Base-by-base conservation (phyloP, 805 yeast genomes). In the Zygotorulaspora chibaensis region DNA sequence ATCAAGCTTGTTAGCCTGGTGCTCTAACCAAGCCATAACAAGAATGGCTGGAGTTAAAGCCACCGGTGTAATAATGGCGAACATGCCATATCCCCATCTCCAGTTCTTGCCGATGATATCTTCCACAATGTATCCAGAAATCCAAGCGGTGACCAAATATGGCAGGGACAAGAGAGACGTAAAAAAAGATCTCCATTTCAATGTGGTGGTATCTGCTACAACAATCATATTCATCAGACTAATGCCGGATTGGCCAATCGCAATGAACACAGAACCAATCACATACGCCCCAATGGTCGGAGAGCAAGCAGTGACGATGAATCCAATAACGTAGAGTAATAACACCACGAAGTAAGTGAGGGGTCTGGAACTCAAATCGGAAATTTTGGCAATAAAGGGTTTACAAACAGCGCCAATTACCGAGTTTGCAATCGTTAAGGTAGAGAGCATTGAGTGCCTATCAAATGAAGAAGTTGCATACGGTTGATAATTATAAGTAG, bases 11-110 rank as follows among this genome's bases (percentile, higher is more conserved):
- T 62, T 53, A 13, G 71, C 71, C 36, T 59, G 54, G 33, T 54
- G 56, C 35, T 69, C 72, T 50, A 64, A 52, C 44, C 57, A 65
- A 13, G 58, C 49, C 65, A 71, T 62, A 31, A 67, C 47, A 4
- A 46, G 34, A 15, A 68, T 56, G 17, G 66, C 66, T 25, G 74
- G 74, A 13, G 52, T 34, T n/a, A 64, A 42, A 15, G 67, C 69
- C 20, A 66, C 67, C 3, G 79, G 79, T 50, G 69, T 62, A 23
- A 75, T 67, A 35, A 75, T 66, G 17, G 74, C 69, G 63, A 76
- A 76, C 61, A 74, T 67, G 41, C 77, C 78, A 53, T 70, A 74
- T 23, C 79, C 81, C 75, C 76, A 72, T 58, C 79, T 67, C 82
- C 82, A 77, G 35, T 69, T 67, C 20, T 48, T 43, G 33, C 51